Conservation (phyloP, 768 basidiomycete species). For the Mycena floridula region DNA sequence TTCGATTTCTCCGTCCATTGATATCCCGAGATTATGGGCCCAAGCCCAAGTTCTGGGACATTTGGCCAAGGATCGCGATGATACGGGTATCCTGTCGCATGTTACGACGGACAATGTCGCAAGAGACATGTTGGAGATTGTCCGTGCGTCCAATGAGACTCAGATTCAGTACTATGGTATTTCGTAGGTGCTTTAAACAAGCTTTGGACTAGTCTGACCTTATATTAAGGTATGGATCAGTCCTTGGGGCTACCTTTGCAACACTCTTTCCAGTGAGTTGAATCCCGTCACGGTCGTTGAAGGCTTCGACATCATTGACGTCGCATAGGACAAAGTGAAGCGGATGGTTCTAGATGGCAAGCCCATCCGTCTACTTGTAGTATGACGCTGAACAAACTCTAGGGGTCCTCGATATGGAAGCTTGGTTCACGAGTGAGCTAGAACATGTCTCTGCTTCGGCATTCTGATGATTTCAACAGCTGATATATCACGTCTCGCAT, state of each 20-base stretch:
- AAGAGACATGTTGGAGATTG: conserved; percentile 30
- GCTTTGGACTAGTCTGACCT: neutral
- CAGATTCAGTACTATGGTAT: conserved; percentile 26
- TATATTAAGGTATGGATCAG: conserved; percentile 5
- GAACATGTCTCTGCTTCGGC: neutral
- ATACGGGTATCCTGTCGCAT: conserved; percentile 21
- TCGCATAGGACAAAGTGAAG: conserved; percentile 9
- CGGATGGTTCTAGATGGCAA: conserved; percentile 10
- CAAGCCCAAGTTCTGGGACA: neutral
- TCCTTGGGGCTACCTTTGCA: conserved; percentile 26
- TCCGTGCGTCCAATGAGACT: conserved; percentile 20
- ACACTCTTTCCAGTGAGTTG: conserved; percentile 21
- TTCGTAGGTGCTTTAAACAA: conserved; percentile 11
- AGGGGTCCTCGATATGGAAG: conserved; percentile 17
- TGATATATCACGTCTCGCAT: conserved; percentile 11
- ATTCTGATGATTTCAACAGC: neutral
- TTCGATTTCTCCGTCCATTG: neutral
- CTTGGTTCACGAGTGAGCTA: conserved; percentile 14
- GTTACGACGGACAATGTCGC: conserved; percentile 32
- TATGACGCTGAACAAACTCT: neutral
- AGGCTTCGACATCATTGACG: neutral
- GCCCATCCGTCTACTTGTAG: neutral
- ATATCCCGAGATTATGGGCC: neutral
- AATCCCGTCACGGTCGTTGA: neutral
- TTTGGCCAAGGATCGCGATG: conserved; percentile 9